phyloP scores from a whole-genome alignment of 495 filamentous ascomycete genomes.

The Neurospora sublineolata region DNA sequence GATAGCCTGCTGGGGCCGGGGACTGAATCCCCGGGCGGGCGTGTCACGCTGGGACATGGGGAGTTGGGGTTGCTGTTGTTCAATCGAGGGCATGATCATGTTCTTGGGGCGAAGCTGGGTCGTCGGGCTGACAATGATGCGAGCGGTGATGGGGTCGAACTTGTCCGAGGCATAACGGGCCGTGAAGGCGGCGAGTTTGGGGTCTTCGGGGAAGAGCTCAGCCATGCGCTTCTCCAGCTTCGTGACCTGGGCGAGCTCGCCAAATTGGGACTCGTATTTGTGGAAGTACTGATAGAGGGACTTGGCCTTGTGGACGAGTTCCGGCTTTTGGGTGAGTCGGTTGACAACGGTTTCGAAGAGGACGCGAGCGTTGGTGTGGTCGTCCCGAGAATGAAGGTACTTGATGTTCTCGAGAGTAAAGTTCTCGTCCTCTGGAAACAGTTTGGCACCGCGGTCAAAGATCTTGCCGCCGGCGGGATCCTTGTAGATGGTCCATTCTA shows the following conservation, averaged over 20 bases:
- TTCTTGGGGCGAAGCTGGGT: slow-evolving; percentile 60
- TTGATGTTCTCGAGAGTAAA: slow-evolving; percentile 93
- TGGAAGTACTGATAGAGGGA: slow-evolving; percentile 83
- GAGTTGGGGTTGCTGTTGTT: slow-evolving; percentile 39
- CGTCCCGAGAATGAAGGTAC: slow-evolving; percentile 79
- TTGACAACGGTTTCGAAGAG: slow-evolving; percentile 89
- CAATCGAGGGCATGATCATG: slow-evolving; percentile 36
- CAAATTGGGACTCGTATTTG: slow-evolving; percentile 86
- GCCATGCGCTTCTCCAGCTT: slow-evolving; percentile 88
- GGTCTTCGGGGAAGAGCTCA: slow-evolving; percentile 82
- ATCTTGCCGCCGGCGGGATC: slow-evolving; percentile 85
- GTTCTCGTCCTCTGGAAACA: slow-evolving; percentile 83
- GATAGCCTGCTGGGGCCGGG: slow-evolving; percentile 39
- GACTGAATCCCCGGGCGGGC: slow-evolving; percentile 26
- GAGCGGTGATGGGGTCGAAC: slow-evolving; percentile 57
- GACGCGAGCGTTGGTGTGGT: slow-evolving; percentile 86
- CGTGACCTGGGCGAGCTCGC: slow-evolving; percentile 76
- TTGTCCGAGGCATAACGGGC: slow-evolving; percentile 54
- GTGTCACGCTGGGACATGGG: slow-evolving; percentile 27
- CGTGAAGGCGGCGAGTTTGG: slow-evolving; percentile 60
- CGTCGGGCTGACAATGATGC: slow-evolving; percentile 69
- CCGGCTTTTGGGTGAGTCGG: slow-evolving; percentile 59
- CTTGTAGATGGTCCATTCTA: slow-evolving; percentile 93
- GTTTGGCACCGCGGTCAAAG: slow-evolving; percentile 82
- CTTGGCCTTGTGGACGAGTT: slow-evolving; percentile 63